Conservation (phyloP, 768 basidiomycete species). For the Candolleomyces aberdarensis region DNA sequence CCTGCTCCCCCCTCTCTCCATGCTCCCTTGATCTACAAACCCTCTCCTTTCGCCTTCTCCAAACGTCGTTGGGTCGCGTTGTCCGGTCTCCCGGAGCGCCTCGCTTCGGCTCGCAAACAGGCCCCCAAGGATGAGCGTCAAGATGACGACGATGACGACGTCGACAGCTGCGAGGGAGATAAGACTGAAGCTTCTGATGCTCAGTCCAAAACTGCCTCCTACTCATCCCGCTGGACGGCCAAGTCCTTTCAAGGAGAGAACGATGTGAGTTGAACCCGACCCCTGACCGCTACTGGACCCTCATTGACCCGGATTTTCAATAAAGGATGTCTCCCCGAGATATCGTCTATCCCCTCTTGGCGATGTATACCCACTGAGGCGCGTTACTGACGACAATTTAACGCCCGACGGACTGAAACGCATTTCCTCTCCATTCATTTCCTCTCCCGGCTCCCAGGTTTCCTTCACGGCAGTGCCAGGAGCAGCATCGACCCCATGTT, state of each 20-base stretch:
- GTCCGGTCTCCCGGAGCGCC: neutral
- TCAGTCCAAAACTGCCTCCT: neutral
- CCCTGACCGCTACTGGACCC: neutral
- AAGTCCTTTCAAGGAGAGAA: constrained; percentile 4
- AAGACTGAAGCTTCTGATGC: neutral
- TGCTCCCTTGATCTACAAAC: constrained; percentile 51
- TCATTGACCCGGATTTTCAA: neutral
- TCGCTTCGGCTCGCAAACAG: neutral
- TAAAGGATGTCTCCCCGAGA: neutral
- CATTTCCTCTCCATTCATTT: constrained; percentile 20
- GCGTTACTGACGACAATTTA: constrained; percentile 18
- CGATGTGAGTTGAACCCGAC: constrained; percentile 4
- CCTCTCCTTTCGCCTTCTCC: constrained; percentile 62
- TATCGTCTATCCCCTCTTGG: constrained; percentile 14
- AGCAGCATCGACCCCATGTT: constrained; percentile 38
- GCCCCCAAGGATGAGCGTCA: neutral
- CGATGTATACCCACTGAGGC: constrained; percentile 18
- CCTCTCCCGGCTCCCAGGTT: constrained; percentile 14
- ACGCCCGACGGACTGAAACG: constrained; percentile 11
- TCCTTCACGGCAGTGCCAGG: constrained; percentile 22
- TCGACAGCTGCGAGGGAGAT: neutral
- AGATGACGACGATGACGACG: neutral
- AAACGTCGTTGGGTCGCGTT: constrained; percentile 51
- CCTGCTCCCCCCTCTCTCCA: constrained; percentile 25
- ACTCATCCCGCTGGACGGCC: neutral